Base-by-base conservation (phyloP, 73 alveolate species). In the Paramecium sonneborni region DNA sequence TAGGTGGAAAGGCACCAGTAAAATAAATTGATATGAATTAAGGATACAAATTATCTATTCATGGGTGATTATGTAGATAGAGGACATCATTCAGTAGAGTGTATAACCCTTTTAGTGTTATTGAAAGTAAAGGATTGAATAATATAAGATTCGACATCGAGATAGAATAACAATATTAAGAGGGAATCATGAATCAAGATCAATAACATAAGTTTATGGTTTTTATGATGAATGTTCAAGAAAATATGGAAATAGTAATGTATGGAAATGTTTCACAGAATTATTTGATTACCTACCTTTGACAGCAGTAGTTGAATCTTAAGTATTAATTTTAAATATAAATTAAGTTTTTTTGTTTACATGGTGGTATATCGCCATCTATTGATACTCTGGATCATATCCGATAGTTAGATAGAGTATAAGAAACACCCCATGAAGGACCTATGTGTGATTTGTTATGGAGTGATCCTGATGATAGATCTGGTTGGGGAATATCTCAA, bases 351-450 rank as follows among this genome's bases (percentile, higher is more conserved):
- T 97, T 98, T 97, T 97, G 99, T 88, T 97, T 97, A 92, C 99
- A 98, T 92, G 99, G 99, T 3, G 99, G 99, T 23, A 85, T 96
- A 28, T 96, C 99, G 11, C 98, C 99, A 23, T 92, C 96, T 20
- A 93, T 97, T 1, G 96, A 87, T 58, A 93, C 93, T 21, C 58
- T 94, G 58, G 96, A 94, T 56, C 93, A 94, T 35, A 88, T 93
- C 21, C 55, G 95, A 52, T 68, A 84, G 55, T 38, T 93, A 4
- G 97, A 85, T 76, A 87, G 95, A 43, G 62, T 46, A 20, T 82
- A 94, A 85, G 98, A 96, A 85, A 96, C 95, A 46, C 98, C 98
- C 8, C 98, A 96, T 58, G 98, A 96, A 86, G 98, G 98, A n/a
- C 95, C 98, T 52, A 93, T 96, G 96, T 96, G 99, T 92, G 99